Base-by-base conservation (phyloP, 768 basidiomycete species). In the Boletus vinaceobasis region DNA sequence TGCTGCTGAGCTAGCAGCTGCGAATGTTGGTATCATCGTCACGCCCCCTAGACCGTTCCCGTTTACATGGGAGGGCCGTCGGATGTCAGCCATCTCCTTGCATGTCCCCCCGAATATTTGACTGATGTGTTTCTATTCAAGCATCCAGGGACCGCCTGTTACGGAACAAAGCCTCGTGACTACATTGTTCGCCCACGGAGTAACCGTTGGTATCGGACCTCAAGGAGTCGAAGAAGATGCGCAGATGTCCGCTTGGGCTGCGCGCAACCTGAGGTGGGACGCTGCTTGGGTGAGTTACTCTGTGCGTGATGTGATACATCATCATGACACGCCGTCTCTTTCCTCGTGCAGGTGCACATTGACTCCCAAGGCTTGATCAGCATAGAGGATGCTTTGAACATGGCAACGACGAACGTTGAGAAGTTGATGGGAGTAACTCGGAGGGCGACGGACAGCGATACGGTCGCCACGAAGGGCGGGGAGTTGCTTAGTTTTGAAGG, bases 261-360 rank as follows among this genome's bases (percentile, higher is more conserved):
- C 47, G 91, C 94, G 7, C 88, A 92, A 59, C 88, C 88, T 50
- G 91, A 94, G 38, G 85, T 70, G 95, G 98, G 67, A 98, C 82
- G 66, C 71, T 88, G 68, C 81, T 88, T 51, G 98, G 96, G 97
- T 97, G 94, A 88, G 95, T 88, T 48, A 43, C 79, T 72, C 1
- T 14, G 68, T 26, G 10, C 26, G 14, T 45, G 42, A 32, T 14
- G 11, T 8, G 21, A 35, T 21, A 27, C n/a, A 26, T 17, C 17
- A 9, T 29, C 37, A n/a, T 45, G 44, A 60, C 42, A 40, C 1
- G 29, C 35, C n/a, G 3, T 50, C 29, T 21, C 31, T 26, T 48
- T 46, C 32, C 26, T 26, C 44, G 42, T 37, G 15, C 38, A 75
- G 76, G 73, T 57, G 6, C 65, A 68, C n/a, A 48, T 73, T 3